These are phyloP conservation scores for Chlamydomonas incerta DNA, from an alignment of 139 green algal genomes.

Conservation along the genomic window DNA sequence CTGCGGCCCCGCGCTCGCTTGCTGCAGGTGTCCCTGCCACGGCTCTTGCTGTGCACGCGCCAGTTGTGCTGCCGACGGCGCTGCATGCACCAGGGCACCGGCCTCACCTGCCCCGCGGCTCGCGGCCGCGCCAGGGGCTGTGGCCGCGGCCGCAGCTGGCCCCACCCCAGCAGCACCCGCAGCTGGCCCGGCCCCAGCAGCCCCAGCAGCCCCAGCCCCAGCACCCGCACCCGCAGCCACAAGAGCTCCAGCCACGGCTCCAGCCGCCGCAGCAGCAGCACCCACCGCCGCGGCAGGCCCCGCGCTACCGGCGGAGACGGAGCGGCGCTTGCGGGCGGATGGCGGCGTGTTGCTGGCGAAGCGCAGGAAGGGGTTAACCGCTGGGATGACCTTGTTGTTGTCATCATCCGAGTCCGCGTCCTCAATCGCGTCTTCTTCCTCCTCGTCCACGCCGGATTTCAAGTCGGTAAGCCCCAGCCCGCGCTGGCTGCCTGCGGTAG, in stretches of 20 bases:
- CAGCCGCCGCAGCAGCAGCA: not conserved
- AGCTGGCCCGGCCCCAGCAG: too few relatives aligned
- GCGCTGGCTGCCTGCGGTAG: not conserved
- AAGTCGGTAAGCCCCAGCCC: not conserved
- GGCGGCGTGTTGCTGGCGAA: slow-evolving; percentile 21
- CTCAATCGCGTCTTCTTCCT: not conserved
- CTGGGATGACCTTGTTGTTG: slow-evolving; percentile 12
- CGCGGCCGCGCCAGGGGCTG: not conserved
- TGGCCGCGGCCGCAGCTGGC: not conserved
- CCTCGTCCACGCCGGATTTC: not conserved
- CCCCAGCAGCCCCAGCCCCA: too few relatives aligned
- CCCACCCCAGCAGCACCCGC: too few relatives aligned
- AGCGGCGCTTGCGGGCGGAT: not conserved
- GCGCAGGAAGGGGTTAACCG: slow-evolving; percentile 36
- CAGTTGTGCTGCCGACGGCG: too few relatives aligned
- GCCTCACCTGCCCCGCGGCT: not conserved
- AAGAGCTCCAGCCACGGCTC: too few relatives aligned
- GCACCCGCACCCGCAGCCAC: too few relatives aligned
- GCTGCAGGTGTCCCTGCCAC: too few relatives aligned
- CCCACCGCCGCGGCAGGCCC: too few relatives aligned
- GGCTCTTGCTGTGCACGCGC: too few relatives aligned
- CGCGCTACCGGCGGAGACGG: too few relatives aligned
- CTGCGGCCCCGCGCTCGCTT: too few relatives aligned
- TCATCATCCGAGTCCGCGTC: slow-evolving; percentile 13
- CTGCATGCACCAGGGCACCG: too few relatives aligned